phyloP scores from a whole-genome alignment of 768 basidiomycete genomes.

The Naematelia encephala region DNA sequence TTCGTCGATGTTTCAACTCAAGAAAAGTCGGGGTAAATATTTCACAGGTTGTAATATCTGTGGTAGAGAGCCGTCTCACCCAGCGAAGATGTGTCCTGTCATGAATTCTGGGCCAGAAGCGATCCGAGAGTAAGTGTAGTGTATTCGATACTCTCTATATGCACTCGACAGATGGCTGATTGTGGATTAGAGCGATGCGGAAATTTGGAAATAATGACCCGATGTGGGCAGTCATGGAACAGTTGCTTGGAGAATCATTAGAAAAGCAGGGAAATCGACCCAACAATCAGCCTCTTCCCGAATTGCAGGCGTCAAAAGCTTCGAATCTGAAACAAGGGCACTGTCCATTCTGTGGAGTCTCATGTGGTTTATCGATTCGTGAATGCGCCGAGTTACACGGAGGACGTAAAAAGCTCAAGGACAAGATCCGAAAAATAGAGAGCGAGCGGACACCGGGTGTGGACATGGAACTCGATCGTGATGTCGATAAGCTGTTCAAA shows the following conservation, averaged over 20 bases:
- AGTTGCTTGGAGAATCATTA: neutral
- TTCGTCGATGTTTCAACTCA: neutral
- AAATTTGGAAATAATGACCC: slow-evolving; percentile 2
- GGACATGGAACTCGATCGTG: neutral
- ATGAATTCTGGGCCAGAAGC: slow-evolving; percentile 59
- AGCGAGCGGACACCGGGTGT: neutral
- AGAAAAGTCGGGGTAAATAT: neutral
- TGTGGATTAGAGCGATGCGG: slow-evolving; percentile 8
- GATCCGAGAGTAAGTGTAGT: slow-evolving; percentile 10
- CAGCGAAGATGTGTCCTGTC: slow-evolving; percentile 60
- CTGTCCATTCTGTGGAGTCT: slow-evolving; percentile 17
- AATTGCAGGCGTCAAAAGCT: neutral
- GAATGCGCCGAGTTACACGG: slow-evolving; percentile 18
- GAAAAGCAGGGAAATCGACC: neutral
- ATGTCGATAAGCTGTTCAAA: slow-evolving; percentile 1
- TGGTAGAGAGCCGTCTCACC: slow-evolving; percentile 53
- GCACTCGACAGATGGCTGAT: neutral
- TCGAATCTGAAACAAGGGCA: neutral
- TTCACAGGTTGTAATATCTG: slow-evolving; percentile 57
- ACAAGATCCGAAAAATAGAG: slow-evolving; percentile 12
- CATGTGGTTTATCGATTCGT: slow-evolving; percentile 13
- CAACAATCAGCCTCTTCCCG: neutral
- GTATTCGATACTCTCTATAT: too few species aligned
- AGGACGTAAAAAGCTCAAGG: slow-evolving; percentile 20
- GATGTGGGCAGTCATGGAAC: neutral